Evolutionary conservation across 2,329 filamentous ascomycete genomes (phyloP), one percentile per base, ranked within the genome.

Genomic region (Aspergillus pseudoglaucus): DNA sequence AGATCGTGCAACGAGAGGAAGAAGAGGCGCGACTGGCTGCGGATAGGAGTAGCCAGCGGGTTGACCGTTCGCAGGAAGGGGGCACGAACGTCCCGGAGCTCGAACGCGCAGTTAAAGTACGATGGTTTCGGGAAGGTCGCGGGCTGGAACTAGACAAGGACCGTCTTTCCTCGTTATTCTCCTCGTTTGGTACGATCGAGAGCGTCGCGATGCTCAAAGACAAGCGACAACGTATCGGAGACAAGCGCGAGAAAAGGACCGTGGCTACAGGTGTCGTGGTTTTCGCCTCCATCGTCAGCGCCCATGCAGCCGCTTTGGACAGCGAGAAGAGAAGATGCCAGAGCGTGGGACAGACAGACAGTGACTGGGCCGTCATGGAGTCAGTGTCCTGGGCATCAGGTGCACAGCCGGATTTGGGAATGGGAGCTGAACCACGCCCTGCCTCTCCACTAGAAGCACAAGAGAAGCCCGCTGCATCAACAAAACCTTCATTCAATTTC

Each of bases 41-140:
- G 30, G 64, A 64, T 51, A 53, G 54, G 54, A 63, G 58, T 49
- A 57, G 53, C 20, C 61, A 66, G 49, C 57, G 58, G 23, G 61
- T 65, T 25, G 67, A 59, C 57, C 58, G 50, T 53, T 66, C 60
- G 40, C 66, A 66, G 50, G 62, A 70, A 46, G 63, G 68, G 17
- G 67, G 67, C 2, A 61, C 63, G 4, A 66, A 71, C 48, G 72
- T 78, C 4, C 64, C 75, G 1, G 79, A 81, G 45, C 65, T 80
- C 41, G 77, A 83, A 48, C 74, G 81, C 22, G 77, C 78, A 5
- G 67, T 84, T 52, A 82, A 79, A 56, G 68, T 82, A 10, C 75
- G 78, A 6, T 83, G 78, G 71, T 58, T 70, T 7, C 65, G 75
- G 22, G 74, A 79, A 49, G 75, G 70, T 14, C 64, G 63, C 8